A percentile compares a stretch with the other conserved stretches of the same genome.
Evolutionary conservation across 768 basidiomycete species (phyloP).

Genomic region (Gloeopeniophorella convolvens): DNA sequence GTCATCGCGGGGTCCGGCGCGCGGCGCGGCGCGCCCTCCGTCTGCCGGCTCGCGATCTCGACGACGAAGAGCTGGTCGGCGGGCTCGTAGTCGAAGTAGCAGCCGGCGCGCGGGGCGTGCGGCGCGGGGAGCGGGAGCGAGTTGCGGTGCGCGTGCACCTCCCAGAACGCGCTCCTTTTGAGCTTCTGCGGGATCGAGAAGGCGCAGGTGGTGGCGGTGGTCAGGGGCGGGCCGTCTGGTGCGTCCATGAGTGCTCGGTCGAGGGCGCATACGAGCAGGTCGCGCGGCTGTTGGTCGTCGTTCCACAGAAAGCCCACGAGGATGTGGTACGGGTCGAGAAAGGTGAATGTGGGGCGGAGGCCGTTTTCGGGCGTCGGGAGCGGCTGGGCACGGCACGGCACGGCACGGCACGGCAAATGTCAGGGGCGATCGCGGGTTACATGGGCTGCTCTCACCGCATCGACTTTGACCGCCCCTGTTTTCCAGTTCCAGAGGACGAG

Average conservation of each 20-base stretch:
- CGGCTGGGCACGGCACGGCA: too few relatives aligned
- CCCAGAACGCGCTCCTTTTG: not conserved
- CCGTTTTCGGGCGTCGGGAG: not conserved
- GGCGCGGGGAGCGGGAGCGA: not conserved
- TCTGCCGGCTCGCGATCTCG: not conserved
- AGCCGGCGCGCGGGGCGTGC: not conserved
- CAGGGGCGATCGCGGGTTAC: too few relatives aligned
- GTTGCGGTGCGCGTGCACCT: not conserved
- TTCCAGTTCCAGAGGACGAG: conserved; percentile 5
- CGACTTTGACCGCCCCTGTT: not conserved
- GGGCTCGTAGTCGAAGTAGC: not conserved
- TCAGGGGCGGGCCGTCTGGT: not conserved
- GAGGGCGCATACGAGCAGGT: conserved; percentile 1
- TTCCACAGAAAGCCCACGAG: not conserved
- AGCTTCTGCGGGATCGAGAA: not conserved
- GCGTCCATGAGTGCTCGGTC: not conserved
- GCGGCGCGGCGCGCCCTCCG: fast-evolving
- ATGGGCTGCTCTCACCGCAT: not conserved
- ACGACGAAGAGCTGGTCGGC: not conserved
- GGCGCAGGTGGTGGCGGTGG: not conserved
- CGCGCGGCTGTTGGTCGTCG: not conserved
- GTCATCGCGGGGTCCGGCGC: not conserved
- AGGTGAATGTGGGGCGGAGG: not conserved
- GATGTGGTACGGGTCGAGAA: conserved; percentile 4
- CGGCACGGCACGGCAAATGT: too few relatives aligned